Conservation (phyloP, 176 grass and related monocot genomes). For the Aegilops umbellulata region DNA sequence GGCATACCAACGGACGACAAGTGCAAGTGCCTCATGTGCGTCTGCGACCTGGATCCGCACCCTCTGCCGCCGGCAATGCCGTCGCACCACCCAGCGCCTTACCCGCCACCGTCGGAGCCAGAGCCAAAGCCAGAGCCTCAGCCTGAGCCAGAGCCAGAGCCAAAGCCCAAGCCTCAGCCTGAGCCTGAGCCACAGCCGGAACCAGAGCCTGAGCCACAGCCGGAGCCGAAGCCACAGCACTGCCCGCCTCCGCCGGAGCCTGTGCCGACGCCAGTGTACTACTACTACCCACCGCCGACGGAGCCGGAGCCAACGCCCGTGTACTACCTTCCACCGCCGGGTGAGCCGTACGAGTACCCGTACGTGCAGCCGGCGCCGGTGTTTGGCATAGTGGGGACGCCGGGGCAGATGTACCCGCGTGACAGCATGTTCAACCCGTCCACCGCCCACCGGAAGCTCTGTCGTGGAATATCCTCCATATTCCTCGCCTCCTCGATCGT, state of each 20-base stretch:
- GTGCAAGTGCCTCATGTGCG: slow-evolving; percentile 57
- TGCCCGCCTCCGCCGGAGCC: not conserved
- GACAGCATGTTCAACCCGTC: slow-evolving; percentile 26
- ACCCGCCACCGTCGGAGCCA: not conserved
- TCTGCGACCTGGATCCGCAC: slow-evolving; percentile 54
- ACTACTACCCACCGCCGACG: slow-evolving; percentile 25
- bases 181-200: not conserved
- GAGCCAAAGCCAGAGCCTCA: not conserved
- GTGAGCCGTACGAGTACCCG: slow-evolving; percentile 32
- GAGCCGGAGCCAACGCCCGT: not conserved
- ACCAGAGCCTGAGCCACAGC: not conserved
- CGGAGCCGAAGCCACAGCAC: not conserved
- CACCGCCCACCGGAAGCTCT: not conserved
- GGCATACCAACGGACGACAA: not conserved
- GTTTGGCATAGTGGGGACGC: not conserved
- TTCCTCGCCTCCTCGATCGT: not conserved
- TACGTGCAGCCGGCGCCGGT: slow-evolving; percentile 21
- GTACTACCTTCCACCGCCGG: slow-evolving; percentile 26
- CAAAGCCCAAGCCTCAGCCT: not conserved
- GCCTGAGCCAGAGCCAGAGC: not conserved
- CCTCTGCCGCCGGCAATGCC: slow-evolving; percentile 38
- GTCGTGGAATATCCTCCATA: not conserved
- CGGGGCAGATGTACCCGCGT: slow-evolving; percentile 38
- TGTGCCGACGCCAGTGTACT: not conserved
- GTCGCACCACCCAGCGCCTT: not conserved